Evolutionary conservation across 129 eudicot species (phyloP), one percentile per base, ranked within the genome.

Genomic region (sunflower (Helianthus annuus)): DNA sequence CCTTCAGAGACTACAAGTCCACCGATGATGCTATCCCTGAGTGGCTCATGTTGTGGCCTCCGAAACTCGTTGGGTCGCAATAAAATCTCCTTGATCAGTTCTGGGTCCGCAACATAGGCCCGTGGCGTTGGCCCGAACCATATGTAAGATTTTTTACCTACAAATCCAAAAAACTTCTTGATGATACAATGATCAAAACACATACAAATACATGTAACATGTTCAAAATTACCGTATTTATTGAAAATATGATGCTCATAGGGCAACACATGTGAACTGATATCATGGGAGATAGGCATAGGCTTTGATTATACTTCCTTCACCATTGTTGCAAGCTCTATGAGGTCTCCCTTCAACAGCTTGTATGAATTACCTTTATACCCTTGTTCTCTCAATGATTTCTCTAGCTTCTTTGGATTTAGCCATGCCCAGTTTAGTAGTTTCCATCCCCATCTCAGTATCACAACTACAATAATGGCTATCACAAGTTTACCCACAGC

Each of bases 401-500:
- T 68, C 61, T 68, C 73, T 49, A 49, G 61, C 46, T 51, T 68
- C 73, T 68, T 68, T 32, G 73, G 62, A 22, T 49, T 68, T 48
- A 68, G 40, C 73, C 73, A 68, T 29, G 12, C 62, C 73, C 45
- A 48, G 59, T 49, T 68, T 68, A 68, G 61, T 13, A 68, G 7
- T 68, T 68, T 34, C 73, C 62, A 68, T 68, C 48, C 73, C 73
- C 59, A 68, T 4, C 73, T 68, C 48, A 34, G 10, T n/a, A 68
- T 49, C 48, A n/a, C 73, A 14, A 27, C 48, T 68, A 51, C 48
- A 51, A 68, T 14, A 27, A 68, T 29, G 12, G 73, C 15, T 1
- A 68, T 27, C 27, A 51, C 2, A 14, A 68, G 32, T 9, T 68
- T 10, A 29, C 46, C 46, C n/a, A 68, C 27, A 14, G 32, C 9